Base-by-base conservation (phyloP, 176 grass and related monocot species). In the Raddia guianensis region DNA sequence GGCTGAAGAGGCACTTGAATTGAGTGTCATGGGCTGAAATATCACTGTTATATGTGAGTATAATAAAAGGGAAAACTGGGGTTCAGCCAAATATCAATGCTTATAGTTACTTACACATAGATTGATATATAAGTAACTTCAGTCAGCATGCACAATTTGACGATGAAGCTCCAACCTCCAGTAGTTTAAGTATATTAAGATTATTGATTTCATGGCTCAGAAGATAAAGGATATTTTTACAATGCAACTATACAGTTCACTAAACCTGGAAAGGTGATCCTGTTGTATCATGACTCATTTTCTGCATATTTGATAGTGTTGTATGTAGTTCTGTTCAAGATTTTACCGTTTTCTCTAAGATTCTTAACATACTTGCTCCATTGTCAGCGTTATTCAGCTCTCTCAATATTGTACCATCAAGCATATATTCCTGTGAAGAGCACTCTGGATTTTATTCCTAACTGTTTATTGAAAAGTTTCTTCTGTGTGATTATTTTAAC, bases 251-350 rank as follows among this genome's bases (percentile, higher is more conserved):
- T 52, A 68, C 19, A 10, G 53, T 34, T 74, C 56, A 70, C 66
- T 20, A 64, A 3, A 80, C 37, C 42, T 68, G 44, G 77, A 49
- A 53, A 12, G 16, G 19, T 48, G 27, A 43, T 70, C 42, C 43
- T 75, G 52, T 76, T 68, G 15, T 64, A 54, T 69, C 74, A 53
- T 14, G 13, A 12, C 13, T 57, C 15, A 9, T 15, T 63, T 73
- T 79, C 48, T 67, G 8, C 34, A 54, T 65, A 53, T 54, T 49
- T 40, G 7, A 44, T 9, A 65, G 34, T 53, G 37, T n/a, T 34
- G 8, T 32, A n/a, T 47, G 19, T 49, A 14, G 46, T 0, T 82
- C 52, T 72, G 3, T 15, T 7, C 53, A 67, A 44, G 14, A 58
- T 54, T 64, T 77, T 49, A 33, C 35, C 19, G 5, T 40, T 83